Base-by-base conservation (phyloP, 2,329 filamentous ascomycete species). In the Verruconis gallopava region DNA sequence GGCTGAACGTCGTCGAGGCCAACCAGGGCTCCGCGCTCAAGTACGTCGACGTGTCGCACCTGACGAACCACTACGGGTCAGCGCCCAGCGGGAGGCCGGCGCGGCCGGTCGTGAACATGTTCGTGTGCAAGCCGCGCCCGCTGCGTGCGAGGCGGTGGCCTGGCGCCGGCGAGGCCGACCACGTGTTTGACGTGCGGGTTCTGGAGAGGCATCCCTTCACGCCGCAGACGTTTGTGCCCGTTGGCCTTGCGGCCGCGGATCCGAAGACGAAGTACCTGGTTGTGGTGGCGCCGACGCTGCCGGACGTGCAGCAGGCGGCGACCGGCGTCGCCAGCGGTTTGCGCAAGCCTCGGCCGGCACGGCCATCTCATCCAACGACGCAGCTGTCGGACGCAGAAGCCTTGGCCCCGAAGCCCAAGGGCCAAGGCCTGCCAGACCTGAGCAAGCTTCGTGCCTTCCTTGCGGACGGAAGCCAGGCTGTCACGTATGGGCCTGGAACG, bases 161-260 rank as follows among this genome's bases (percentile, higher is more conserved):
- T 41, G 54, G 57, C 13, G 55, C 11, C n/a, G 56, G 56, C 22
- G 56, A 59, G 45, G 47, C 55, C 32, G 53, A 56, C 47, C 6
- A 38, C 30, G 32, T 72, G 3, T 83, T 94, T 56, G 67, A 73
- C 36, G 71, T 95, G 42, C 62, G 64, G 15, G 74, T 94, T 44
- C 73, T 96, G 21, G 91, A 98, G 60, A 72, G 91, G 30, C 91
- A 98, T 61, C 89, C 91, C 0, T 96, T 79, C 62, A 96, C 91
- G 1, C 84, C 84, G 1, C 91, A 98, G 65, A 94, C 86, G 0
- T 96, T 98, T 60, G 72, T 84, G 34, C 91, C 91, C 0, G 66
- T 95, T 39, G 73, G 75, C 25, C 52, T 78, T 20, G 66, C 62
- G 1, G 51, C 62, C 9, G 62, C 64, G n/a, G 62, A 69, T 41